A percentile compares a stretch with the other conserved stretches of the same genome.
phyloP scores from a whole-genome alignment of 1,284 basidiomycete species.

The Hypsizygus ulmarius region DNA sequence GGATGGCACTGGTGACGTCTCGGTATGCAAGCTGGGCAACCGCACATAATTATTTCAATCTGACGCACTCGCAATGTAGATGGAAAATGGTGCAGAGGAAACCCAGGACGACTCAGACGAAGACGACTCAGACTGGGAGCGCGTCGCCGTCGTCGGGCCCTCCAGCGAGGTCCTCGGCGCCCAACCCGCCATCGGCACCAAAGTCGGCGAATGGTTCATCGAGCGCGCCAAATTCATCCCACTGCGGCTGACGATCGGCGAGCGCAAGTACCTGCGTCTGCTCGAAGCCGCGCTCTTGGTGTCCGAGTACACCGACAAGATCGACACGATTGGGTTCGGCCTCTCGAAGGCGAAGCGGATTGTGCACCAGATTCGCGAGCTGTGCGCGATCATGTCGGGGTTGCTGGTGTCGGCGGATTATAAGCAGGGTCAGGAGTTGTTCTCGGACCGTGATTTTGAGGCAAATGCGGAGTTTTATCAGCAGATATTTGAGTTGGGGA shows the following conservation, averaged over 20 bases:
- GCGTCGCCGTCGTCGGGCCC: constrained; percentile 35
- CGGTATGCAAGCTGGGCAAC: constrained; percentile 23
- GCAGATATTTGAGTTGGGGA: constrained; percentile 72
- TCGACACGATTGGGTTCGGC: constrained; percentile 72
- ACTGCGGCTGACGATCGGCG: constrained; percentile 63
- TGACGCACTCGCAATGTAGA: constrained; percentile 30
- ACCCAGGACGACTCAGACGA: constrained; percentile 45
- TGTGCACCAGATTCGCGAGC: constrained; percentile 76
- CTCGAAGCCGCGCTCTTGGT: constrained; percentile 78
- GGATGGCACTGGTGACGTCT: constrained; percentile 24
- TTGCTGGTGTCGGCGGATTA: constrained; percentile 77
- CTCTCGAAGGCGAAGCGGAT: constrained; percentile 78
- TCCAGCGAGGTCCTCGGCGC: constrained; percentile 39
- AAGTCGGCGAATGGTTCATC: constrained; percentile 79
- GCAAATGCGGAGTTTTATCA: constrained; percentile 76
- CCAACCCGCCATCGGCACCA: constrained; percentile 53
- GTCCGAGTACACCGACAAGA: constrained; percentile 84
- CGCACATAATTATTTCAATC: neutral
- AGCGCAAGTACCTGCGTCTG: constrained; percentile 77
- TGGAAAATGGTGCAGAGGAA: constrained; percentile 47
- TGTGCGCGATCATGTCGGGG: constrained; percentile 81
- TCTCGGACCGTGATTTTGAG: constrained; percentile 73
- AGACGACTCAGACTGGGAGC: constrained; percentile 51
- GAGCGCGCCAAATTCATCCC: constrained; percentile 77
- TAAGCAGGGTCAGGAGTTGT: constrained; percentile 80